Evolutionary conservation across 2,329 filamentous ascomycete species (phyloP).

Genomic region (Huntiella savannae): DNA sequence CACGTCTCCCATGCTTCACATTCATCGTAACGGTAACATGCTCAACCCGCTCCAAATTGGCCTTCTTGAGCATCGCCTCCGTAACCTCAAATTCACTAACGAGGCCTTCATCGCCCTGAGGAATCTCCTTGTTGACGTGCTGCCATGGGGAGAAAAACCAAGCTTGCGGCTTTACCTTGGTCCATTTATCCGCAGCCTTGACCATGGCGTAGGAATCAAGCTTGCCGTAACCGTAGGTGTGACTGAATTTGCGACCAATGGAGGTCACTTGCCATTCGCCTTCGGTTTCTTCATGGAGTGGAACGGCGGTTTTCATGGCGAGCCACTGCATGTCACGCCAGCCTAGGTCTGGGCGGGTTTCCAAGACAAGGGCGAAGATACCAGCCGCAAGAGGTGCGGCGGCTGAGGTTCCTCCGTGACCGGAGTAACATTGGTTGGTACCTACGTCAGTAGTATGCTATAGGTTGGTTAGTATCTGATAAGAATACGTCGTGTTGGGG

Average conservation of each 20-base stretch:
- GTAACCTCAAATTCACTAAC: constrained; percentile 69
- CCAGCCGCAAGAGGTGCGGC: constrained; percentile 85
- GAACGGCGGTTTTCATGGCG: constrained; percentile 65
- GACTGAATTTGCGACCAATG: constrained; percentile 74
- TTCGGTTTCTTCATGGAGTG: constrained; percentile 45
- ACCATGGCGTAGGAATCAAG: constrained; percentile 75
- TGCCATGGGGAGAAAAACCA: constrained; percentile 93
- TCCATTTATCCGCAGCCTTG: constrained; percentile 67
- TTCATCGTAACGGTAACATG: constrained; percentile 98
- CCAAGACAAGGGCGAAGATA: constrained; percentile 72
- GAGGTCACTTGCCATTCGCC: constrained; percentile 67
- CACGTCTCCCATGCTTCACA: constrained; percentile 65
- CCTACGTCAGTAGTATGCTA: constrained; percentile 90
- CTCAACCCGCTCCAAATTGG: constrained; percentile 73
- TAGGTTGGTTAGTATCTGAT: not conserved
- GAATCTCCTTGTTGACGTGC: constrained; percentile 69
- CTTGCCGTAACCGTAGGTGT: constrained; percentile 91
- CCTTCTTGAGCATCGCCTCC: constrained; percentile 54
- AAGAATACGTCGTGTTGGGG: not conserved
- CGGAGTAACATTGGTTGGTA: constrained; percentile 52
- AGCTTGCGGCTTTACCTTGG: constrained; percentile 80
- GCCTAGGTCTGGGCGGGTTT: constrained; percentile 65
- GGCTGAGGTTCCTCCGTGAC: constrained; percentile 89
- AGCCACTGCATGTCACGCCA: constrained; percentile 95
- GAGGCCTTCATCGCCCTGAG: constrained; percentile 65